Evolutionary conservation across 1,139 yeast genomes (phyloP).

Genomic region (Candida smagusa): DNA sequence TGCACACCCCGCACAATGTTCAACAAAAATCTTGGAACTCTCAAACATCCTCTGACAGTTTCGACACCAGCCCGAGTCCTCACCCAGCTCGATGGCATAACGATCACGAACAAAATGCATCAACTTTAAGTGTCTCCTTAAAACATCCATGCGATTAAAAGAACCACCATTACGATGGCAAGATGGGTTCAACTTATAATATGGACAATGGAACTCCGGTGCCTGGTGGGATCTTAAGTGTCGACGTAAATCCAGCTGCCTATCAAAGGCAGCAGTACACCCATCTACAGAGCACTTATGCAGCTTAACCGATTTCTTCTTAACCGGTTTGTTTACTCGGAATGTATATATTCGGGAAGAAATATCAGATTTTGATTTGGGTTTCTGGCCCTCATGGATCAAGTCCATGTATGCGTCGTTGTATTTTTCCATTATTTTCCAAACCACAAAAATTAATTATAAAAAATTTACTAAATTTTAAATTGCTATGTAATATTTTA

Average conservation of each 20-base stretch:
- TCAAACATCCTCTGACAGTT: slow-evolving; percentile 59
- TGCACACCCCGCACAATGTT: slow-evolving; percentile 68
- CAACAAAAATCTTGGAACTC: slow-evolving; percentile 55
- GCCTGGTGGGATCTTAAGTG: slow-evolving; percentile 62
- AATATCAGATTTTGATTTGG: no score
- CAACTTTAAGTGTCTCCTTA: slow-evolving; percentile 63
- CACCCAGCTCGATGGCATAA: slow-evolving; percentile 21
- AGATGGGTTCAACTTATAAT: slow-evolving; percentile 61
- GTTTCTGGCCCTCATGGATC: no score
- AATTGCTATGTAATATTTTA: no score
- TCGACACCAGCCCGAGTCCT: slow-evolving; percentile 65
- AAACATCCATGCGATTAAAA: slow-evolving; percentile 65
- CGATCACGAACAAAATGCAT: slow-evolving; percentile 62
- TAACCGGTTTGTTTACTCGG: no score
- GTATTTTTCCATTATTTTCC: no score
- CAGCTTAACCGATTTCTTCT: no score
- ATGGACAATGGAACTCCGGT: slow-evolving; percentile 70
- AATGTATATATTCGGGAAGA: no score
- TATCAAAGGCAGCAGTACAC: slow-evolving; percentile 66
- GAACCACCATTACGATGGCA: slow-evolving; percentile 75
- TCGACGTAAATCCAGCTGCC: slow-evolving; percentile 64
- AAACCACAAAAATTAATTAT: no score
- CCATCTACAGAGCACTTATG: slow-evolving; percentile 51
- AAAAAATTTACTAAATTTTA: no score
- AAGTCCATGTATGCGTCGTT: no score